Evolutionary conservation across 495 filamentous ascomycete genomes (phyloP).

Genomic region (Hypoxylon lienhwacheense): DNA sequence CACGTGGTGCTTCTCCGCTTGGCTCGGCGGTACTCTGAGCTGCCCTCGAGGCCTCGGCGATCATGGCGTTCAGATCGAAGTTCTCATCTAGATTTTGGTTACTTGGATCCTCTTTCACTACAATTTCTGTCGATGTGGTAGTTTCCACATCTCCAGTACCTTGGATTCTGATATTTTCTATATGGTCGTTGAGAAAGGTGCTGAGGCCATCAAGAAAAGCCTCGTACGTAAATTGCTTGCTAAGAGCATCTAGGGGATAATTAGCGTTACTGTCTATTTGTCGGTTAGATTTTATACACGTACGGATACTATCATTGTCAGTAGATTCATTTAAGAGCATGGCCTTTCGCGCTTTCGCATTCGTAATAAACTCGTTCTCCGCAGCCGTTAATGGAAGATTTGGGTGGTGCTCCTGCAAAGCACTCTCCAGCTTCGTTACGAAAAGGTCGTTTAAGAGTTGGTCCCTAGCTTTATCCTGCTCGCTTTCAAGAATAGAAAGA

Average conservation of each 20-base stretch:
- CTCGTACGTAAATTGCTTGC: constrained; percentile 77
- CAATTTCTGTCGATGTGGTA: constrained; percentile 42
- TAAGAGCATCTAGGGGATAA: constrained; percentile 52
- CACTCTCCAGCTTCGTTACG: constrained; percentile 66
- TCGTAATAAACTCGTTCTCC: constrained; percentile 73
- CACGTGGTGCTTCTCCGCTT: constrained; percentile 14
- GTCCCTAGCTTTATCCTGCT: constrained; percentile 63
- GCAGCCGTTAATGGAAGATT: constrained; percentile 65
- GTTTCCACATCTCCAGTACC: constrained; percentile 48
- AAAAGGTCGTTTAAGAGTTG: constrained; percentile 75
- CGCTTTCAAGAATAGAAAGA: constrained; percentile 62
- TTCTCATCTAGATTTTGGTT: constrained; percentile 17
- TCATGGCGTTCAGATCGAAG: constrained; percentile 40
- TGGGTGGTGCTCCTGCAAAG: constrained; percentile 64
- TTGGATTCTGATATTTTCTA: constrained; percentile 62
- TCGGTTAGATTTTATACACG: constrained; percentile 14
- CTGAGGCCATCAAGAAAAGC: constrained; percentile 76
- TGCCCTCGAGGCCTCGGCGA: constrained; percentile 38
- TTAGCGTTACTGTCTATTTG: constrained; percentile 31
- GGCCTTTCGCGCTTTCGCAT: constrained; percentile 63
- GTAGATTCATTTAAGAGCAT: constrained; percentile 66
- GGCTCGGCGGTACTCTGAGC: constrained; percentile 30
- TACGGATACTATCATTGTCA: constrained; percentile 60
- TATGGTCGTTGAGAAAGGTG: constrained; percentile 73
- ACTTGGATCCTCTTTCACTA: constrained; percentile 15